Conservation (phyloP, 257 asterid genomes). For the Verbena officinalis region DNA sequence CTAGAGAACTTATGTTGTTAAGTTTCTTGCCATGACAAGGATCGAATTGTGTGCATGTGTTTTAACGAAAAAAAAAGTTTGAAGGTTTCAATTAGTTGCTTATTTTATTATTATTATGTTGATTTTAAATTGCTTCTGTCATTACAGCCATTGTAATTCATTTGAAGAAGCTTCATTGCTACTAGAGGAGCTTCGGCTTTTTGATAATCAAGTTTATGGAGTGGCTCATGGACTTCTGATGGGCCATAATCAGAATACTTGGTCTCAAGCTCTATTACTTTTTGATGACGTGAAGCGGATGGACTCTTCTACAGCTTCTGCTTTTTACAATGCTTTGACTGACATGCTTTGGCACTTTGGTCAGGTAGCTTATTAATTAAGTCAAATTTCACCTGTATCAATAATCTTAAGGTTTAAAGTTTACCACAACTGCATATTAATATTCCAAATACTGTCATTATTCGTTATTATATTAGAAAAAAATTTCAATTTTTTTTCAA, state of each 20-base stretch:
- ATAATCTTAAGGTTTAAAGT: not conserved
- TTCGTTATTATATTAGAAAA: not conserved
- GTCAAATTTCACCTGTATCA: conserved; percentile 1
- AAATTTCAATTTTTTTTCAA: too few relatives aligned
- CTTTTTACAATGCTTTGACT: conserved; percentile 92
- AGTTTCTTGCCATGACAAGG: too few relatives aligned
- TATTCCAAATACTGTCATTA: not conserved
- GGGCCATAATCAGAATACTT: conserved; percentile 65
- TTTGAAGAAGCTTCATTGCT: conserved; percentile 89
- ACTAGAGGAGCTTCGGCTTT: conserved; percentile 76
- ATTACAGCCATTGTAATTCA: conserved; percentile 85
- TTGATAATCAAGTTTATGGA: conserved; percentile 88
- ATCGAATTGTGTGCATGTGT: too few relatives aligned
- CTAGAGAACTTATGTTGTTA: not conserved
- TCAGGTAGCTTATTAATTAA: conserved; percentile 57
- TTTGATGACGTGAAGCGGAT: conserved; percentile 87
- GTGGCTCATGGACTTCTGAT: conserved; percentile 95
- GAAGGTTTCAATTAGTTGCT: conserved; percentile 12
- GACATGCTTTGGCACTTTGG: conserved; percentile 98
- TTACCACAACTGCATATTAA: not conserved
- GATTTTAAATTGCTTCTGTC: conserved; percentile 22
- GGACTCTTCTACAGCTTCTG: conserved; percentile 93
- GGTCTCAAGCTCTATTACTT: conserved; percentile 80
- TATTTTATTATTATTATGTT: too few relatives aligned
- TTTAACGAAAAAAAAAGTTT: too few relatives aligned